Conservation (phyloP, 177 flowering plant genomes). For the Vitis hybrid region DNA sequence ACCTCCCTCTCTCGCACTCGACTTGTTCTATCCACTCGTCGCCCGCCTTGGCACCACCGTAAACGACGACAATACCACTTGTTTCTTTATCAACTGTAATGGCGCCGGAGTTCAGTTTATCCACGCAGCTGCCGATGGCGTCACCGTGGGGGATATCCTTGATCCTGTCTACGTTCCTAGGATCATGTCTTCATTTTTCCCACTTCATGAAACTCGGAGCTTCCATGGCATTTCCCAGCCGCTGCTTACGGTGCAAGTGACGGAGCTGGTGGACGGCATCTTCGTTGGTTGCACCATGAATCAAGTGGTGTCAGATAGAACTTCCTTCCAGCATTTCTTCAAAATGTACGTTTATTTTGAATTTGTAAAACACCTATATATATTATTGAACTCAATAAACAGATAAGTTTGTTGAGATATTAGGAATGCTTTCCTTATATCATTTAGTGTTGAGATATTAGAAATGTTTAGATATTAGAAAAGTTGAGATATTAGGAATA, state of each 20-base stretch:
- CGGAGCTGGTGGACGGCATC: slow-evolving; percentile 42
- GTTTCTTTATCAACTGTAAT: not conserved
- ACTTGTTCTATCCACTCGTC: not conserved
- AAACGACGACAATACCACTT: too few relatives aligned
- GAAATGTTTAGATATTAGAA: too few relatives aligned
- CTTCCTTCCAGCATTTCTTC: slow-evolving; percentile 47
- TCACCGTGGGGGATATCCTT: slow-evolving; percentile 28
- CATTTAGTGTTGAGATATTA: too few relatives aligned
- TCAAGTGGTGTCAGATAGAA: slow-evolving; percentile 40
- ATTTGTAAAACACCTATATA: too few relatives aligned
- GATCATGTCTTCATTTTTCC: slow-evolving; percentile 26
- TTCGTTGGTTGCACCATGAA: slow-evolving; percentile 37
- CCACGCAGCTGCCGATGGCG: slow-evolving; percentile 18
- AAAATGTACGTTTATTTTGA: not conserved
- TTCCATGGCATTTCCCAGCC: slow-evolving; percentile 39
- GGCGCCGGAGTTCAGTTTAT: slow-evolving; percentile 23
- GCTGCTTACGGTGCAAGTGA: slow-evolving; percentile 39
- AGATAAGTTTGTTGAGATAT: too few relatives aligned
- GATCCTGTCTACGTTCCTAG: slow-evolving; percentile 24
- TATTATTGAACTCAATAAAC: too few relatives aligned
- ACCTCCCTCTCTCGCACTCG: not conserved
- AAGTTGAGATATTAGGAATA: too few relatives aligned
- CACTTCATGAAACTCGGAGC: slow-evolving; percentile 23
- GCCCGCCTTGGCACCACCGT: too few relatives aligned
- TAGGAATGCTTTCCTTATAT: too few relatives aligned